Percentiles rank a stretch among this genome's conserved stretches.
Conservation (phyloP, 208 protist genomes). For the Acanthamoeba lugdunensis region DNA sequence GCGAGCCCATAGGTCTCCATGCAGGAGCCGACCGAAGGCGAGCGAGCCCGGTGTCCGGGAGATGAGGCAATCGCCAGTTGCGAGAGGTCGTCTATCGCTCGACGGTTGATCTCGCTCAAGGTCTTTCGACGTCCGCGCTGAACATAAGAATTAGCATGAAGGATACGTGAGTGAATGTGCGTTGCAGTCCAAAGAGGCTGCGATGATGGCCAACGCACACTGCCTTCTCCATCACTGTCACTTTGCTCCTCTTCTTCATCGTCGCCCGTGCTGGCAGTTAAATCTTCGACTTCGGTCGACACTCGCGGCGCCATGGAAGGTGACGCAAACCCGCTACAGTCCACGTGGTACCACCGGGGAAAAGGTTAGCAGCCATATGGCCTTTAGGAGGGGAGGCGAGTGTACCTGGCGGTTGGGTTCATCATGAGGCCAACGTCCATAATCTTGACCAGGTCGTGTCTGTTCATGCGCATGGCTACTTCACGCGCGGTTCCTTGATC, state of each 20-base stretch:
- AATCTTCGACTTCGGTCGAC: neutral
- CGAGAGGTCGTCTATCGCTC: neutral
- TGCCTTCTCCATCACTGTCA: neutral
- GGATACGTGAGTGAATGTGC: neutral
- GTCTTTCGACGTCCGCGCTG: constrained; percentile 22
- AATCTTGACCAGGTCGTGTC: constrained; percentile 50
- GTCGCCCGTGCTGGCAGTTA: neutral
- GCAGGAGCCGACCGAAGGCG: constrained; percentile 26
- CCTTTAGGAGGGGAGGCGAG: neutral
- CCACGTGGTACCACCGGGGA: no score
- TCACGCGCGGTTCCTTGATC: constrained; percentile 68
- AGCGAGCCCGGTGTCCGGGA: constrained; percentile 1
- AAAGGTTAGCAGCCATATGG: neutral
- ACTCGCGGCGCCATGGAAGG: neutral
- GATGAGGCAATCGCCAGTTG: neutral
- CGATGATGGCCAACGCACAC: neutral
- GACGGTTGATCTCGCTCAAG: neutral
- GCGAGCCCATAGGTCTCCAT: neutral
- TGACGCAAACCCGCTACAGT: no score
- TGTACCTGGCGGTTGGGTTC: neutral
- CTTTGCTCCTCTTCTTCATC: neutral
- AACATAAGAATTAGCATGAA: neutral
- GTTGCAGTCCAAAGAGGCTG: no score
- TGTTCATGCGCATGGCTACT: neutral
- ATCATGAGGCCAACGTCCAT: constrained; percentile 56